These are phyloP conservation scores for Pontederia paniculata DNA, from an alignment of 176 grass and related monocot genomes.

Conservation along the genomic window DNA sequence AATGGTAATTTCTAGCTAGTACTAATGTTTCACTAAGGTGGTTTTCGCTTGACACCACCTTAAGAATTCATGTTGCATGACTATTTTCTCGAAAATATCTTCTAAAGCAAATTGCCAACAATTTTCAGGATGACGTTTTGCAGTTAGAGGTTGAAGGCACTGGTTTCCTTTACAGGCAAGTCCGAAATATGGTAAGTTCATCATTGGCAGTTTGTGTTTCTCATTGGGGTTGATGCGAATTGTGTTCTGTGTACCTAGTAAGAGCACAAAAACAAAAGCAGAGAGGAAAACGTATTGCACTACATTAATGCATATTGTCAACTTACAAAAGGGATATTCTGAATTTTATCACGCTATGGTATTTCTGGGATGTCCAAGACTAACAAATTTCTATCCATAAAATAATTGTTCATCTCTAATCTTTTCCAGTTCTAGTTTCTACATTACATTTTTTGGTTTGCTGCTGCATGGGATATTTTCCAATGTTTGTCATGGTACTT, in stretches of 20 bases:
- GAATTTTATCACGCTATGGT: no score
- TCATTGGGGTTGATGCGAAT: background rate
- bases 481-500: no score
- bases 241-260: background rate
- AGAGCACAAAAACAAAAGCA: no score
- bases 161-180: constrained; percentile 96
- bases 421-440: background rate
- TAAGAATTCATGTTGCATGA: no score
- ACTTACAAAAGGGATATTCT: no score
- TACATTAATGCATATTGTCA: no score
- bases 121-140: constrained; percentile 56
- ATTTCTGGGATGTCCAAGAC: background rate
- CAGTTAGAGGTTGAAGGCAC: constrained; percentile 87
- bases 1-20: constrained; percentile 40
- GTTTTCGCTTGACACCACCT: background rate
- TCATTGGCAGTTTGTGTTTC: background rate
- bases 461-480: no score
- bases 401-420: background rate
- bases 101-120: constrained; percentile 6
- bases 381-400: background rate
- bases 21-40: background rate
- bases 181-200: constrained; percentile 90
- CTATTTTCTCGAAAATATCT: no score
- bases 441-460: no score
- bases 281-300: no score